A percentile compares a stretch with the other conserved stretches of the same genome.
These are phyloP conservation scores for Bathelium albidoporum DNA, from an alignment of 495 filamentous ascomycete species.

Conservation along the genomic window DNA sequence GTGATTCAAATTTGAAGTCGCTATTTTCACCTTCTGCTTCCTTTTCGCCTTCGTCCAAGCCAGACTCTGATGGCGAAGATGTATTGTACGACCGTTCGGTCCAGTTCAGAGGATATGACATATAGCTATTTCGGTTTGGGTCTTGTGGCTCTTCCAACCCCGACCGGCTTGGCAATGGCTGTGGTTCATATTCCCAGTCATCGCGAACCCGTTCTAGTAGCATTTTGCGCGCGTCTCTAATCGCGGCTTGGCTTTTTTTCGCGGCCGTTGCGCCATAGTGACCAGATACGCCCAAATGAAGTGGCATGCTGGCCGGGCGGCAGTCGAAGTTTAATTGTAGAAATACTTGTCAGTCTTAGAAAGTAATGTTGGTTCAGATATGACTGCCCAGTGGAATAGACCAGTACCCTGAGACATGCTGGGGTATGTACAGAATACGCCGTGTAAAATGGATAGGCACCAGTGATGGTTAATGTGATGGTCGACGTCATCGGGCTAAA, in stretches of 20 bases:
- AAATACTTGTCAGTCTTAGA: too few relatives aligned
- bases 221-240: constrained; percentile 26
- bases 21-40: constrained; percentile 11
- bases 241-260: constrained; percentile 10
- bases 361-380: too few relatives aligned
- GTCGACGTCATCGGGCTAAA: too few relatives aligned
- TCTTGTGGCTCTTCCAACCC: constrained; percentile 27
- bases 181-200: constrained; percentile 42
- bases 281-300: neutral
- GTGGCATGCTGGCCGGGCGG: neutral
- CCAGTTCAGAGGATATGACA: constrained; percentile 34
- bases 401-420: too few relatives aligned
- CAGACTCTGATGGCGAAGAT: constrained; percentile 10
- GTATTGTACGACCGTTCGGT: constrained; percentile 33
- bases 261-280: neutral
- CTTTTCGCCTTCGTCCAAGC: constrained; percentile 10
- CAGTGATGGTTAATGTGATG: too few relatives aligned
- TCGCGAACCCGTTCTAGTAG: constrained; percentile 45
- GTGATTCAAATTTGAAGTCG: constrained; percentile 56
- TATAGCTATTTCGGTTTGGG: constrained; percentile 24
- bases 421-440: too few relatives aligned
- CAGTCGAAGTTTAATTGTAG: too few relatives aligned
- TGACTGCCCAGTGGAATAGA: too few relatives aligned
- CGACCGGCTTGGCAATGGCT: constrained; percentile 24
- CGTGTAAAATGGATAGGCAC: too few relatives aligned